phyloP scores from a whole-genome alignment of 2,329 filamentous ascomycete genomes.

The Diaporthe ilicicola region DNA sequence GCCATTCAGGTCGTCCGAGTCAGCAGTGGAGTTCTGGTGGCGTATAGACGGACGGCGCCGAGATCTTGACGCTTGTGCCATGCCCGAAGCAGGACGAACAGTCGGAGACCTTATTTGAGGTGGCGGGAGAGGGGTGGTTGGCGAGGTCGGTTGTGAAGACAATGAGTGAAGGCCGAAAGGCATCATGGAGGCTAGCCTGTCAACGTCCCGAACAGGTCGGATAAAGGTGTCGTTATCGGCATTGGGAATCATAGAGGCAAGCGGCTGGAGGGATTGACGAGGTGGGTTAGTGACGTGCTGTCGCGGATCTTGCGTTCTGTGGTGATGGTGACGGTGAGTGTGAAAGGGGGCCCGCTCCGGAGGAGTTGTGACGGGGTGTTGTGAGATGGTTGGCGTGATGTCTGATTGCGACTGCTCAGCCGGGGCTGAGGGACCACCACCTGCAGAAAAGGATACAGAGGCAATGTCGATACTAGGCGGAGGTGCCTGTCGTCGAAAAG shows the following conservation, averaged over 20 bases:
- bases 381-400: conserved; percentile 66
- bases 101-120: conserved; percentile 67
- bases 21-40: conserved; percentile 90
- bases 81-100: conserved; percentile 60
- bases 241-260: conserved; percentile 73
- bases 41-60: conserved; percentile 84
- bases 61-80: conserved; percentile 61
- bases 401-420: conserved; percentile 56
- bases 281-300: conserved; percentile 58
- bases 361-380: conserved; percentile 74
- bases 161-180: conserved; percentile 73
- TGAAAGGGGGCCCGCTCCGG: conserved; percentile 68
- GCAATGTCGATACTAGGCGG: conserved; percentile 87
- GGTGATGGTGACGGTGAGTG: conserved; percentile 56
- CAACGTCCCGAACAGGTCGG: conserved; percentile 80
- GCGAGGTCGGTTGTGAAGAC: conserved; percentile 90
- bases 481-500: conserved; percentile 79
- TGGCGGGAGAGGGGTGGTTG: conserved; percentile 82
- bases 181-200: conserved; percentile 85
- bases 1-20: conserved; percentile 84
- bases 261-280: conserved; percentile 68
- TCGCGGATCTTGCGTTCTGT: conserved; percentile 59
- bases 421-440: conserved; percentile 53
- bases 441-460: conserved; percentile 50
- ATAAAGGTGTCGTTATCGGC: conserved; percentile 79